Conservation (phyloP, 495 filamentous ascomycete species). For the Penicillium longicatenatum region DNA sequence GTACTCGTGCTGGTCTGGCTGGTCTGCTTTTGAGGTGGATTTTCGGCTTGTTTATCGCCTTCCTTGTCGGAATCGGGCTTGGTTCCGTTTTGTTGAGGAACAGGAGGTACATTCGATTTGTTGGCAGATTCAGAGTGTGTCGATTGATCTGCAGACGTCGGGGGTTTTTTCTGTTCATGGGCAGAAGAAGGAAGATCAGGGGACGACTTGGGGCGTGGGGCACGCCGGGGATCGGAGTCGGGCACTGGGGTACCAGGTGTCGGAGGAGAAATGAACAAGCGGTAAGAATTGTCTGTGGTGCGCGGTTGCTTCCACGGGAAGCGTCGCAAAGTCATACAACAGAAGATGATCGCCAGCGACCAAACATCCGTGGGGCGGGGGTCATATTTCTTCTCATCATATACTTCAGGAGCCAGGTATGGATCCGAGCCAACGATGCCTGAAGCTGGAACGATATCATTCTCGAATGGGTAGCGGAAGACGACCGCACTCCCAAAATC, state of each 20-base stretch:
- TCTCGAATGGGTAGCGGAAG: conserved; percentile 96
- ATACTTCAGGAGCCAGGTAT: conserved; percentile 96
- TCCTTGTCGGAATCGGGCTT: conserved; percentile 15
- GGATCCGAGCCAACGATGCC: conserved; percentile 99
- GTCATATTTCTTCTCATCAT: conserved; percentile 92
- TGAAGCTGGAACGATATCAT: conserved; percentile 79
- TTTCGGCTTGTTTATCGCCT: conserved; percentile 20
- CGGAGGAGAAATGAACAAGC: conserved; percentile 82
- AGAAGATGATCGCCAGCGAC: conserved; percentile 98
- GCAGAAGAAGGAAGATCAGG: conserved; percentile 36
- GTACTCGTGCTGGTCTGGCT: conserved; percentile 27
- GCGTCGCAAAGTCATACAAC: conserved; percentile 94
- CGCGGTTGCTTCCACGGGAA: conserved; percentile 98
- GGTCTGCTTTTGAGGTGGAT: conserved; percentile 27
- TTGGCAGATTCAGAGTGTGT: conserved; percentile 15
- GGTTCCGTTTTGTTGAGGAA: conserved; percentile 20
- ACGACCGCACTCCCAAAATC: conserved; percentile 98
- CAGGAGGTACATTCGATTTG: conserved; percentile 13
- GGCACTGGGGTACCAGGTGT: conserved; percentile 50
- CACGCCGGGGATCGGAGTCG: conserved; percentile 47
- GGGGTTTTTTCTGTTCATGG: conserved; percentile 28
- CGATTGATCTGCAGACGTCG: conserved; percentile 15
- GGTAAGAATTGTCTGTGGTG: conserved; percentile 89
- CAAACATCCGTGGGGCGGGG: conserved; percentile 94
- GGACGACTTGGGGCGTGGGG: conserved; percentile 37